These are phyloP conservation scores for Aphanomyces invadans DNA, from an alignment of 352 stramenopile genomes.

Conservation along the genomic window DNA sequence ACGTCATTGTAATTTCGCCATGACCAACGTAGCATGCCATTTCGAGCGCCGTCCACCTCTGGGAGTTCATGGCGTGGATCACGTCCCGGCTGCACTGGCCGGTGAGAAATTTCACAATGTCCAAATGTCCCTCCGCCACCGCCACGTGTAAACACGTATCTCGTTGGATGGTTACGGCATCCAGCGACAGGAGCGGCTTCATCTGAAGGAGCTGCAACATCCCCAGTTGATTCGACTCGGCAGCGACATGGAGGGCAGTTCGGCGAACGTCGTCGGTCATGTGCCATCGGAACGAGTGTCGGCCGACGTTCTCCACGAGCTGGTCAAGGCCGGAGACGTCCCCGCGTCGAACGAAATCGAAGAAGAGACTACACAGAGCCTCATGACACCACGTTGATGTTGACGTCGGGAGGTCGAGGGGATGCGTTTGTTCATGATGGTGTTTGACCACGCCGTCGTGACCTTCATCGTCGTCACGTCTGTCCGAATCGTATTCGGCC, in stretches of 20 bases:
- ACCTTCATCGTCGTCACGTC: neutral
- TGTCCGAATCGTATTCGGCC: neutral
- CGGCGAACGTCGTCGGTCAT: neutral
- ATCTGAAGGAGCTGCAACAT: neutral
- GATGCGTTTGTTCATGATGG: no score
- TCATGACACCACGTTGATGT: neutral
- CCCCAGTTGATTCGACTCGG: conserved; percentile 1
- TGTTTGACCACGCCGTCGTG: no score
- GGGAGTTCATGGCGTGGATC: neutral
- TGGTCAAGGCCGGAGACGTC: neutral
- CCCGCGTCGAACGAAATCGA: neutral
- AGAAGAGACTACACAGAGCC: neutral
- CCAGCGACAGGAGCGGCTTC: neutral
- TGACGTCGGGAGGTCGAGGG: no score
- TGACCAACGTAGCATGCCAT: conserved; percentile 8
- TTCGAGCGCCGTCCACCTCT: conserved; percentile 7
- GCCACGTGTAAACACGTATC: conserved; percentile 14
- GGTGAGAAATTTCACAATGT: neutral
- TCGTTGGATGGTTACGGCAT: neutral
- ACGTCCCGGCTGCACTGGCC: neutral
- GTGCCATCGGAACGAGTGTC: neutral
- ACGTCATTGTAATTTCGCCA: neutral
- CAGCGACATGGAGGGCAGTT: neutral
- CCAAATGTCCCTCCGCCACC: neutral
- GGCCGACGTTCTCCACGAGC: conserved; percentile 7